Evolutionary conservation across 495 filamentous ascomycete genomes (phyloP).

Genomic region (Podospora appendiculata): DNA sequence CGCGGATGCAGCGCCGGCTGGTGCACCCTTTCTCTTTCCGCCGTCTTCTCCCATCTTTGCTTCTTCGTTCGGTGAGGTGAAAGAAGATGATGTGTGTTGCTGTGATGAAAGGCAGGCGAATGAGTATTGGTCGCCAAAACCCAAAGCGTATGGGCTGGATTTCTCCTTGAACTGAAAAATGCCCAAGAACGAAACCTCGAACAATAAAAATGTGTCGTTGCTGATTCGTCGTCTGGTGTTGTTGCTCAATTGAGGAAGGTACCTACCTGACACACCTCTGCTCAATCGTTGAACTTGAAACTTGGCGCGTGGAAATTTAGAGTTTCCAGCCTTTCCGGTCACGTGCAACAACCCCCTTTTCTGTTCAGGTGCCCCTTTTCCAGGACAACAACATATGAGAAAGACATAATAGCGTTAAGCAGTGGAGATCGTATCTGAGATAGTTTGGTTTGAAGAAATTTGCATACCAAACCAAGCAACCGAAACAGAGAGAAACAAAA

Average conservation of each 20-base stretch:
- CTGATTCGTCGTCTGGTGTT: not conserved
- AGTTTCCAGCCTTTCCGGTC: not conserved
- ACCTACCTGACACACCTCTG: no score
- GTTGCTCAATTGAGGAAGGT: no score
- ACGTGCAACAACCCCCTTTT: constrained; percentile 5
- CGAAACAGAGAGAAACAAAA: no score
- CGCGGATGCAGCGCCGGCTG: constrained; percentile 2
- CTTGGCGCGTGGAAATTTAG: not conserved
- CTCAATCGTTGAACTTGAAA: not conserved
- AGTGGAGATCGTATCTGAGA: not conserved
- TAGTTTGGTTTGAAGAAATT: not conserved
- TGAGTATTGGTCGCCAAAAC: no score
- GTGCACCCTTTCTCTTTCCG: constrained; percentile 21
- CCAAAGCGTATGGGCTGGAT: not conserved
- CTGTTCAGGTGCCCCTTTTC: not conserved
- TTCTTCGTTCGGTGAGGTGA: not conserved
- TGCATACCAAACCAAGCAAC: no score
- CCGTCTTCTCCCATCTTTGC: constrained; percentile 12
- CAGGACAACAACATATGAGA: not conserved
- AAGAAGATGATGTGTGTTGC: not conserved
- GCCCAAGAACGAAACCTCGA: not conserved
- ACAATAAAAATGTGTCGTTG: not conserved
- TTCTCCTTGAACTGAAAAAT: not conserved
- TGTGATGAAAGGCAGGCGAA: no score
- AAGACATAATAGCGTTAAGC: not conserved